A percentile compares a stretch with the other conserved stretches of the same genome.
phyloP scores from a whole-genome alignment of 192 early-diverging fungal species.

The Oehlia diaphana region DNA sequence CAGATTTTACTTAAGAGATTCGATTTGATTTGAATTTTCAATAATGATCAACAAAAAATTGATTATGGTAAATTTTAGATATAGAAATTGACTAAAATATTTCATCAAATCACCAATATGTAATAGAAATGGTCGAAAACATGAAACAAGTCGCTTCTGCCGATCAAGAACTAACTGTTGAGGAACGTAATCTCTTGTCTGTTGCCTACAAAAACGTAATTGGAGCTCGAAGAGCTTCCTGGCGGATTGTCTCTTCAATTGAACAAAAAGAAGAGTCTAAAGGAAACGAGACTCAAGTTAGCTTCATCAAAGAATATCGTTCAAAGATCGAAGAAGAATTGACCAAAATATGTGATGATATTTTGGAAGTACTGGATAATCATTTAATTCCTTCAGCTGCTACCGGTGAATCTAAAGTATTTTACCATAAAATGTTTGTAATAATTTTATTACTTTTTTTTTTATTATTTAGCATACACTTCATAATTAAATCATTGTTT shows the following conservation, averaged over 20 bases:
- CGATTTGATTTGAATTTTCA: too few species aligned
- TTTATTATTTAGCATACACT: neutral
- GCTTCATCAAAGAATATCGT: conserved; percentile 94
- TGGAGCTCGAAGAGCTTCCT: conserved; percentile 97
- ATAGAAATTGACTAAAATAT: neutral
- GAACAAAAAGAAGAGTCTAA: conserved; percentile 98
- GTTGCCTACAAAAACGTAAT: conserved; percentile 99
- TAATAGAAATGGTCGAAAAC: conserved; percentile 75
- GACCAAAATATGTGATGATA: conserved; percentile 92
- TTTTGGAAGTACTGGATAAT: conserved; percentile 86
- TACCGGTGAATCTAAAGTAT: conserved; percentile 98
- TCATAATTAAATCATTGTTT: conserved; percentile 9
- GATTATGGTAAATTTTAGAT: neutral
- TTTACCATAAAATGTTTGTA: conserved; percentile 98
- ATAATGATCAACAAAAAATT: neutral
- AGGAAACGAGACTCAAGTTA: conserved; percentile 88
- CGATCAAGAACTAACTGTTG: conserved; percentile 85
- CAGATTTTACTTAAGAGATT: too few species aligned
- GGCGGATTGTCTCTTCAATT: conserved; percentile 99
- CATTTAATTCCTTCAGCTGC: conserved; percentile 89
- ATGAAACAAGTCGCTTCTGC: conserved; percentile 70
- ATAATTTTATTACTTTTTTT: neutral
- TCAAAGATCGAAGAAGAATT: conserved; percentile 95
- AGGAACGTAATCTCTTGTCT: conserved; percentile 98
- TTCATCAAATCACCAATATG: neutral